Evolutionary conservation across 176 grass and related monocot species (phyloP).

Genomic region (maize (Zea mays)): Zm-B73-REFERENCE-NAM-5.0 NC_050099.1:28629501-28630000

Average conservation of each 20-base stretch:
- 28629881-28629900: slow-evolving; percentile 48
- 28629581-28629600: slow-evolving; percentile 33
- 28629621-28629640: slow-evolving; percentile 22
- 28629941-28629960: slow-evolving; percentile 30
- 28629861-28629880: slow-evolving; percentile 36
- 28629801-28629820: slow-evolving; percentile 14
- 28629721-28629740: slow-evolving; percentile 8
- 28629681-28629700: slow-evolving; percentile 21
- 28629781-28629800: slow-evolving; percentile 10
- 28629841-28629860: slow-evolving; percentile 15
- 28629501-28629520: slow-evolving; percentile 24
- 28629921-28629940: slow-evolving; percentile 30
- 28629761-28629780: slow-evolving; percentile 24
- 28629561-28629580: slow-evolving; percentile 4
- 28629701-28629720: slow-evolving; percentile 25
- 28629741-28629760: slow-evolving; percentile 6
- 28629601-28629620: slow-evolving; percentile 17
- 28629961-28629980: slow-evolving; percentile 37
- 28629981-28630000: slow-evolving; percentile 28
- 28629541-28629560: neutral
- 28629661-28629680: slow-evolving; percentile 27
- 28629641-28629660: slow-evolving; percentile 19
- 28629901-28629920: slow-evolving; percentile 32
- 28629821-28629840: neutral
- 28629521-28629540: neutral